Base-by-base conservation (phyloP, 140 eudicot species). In the Oenanthe javanica region DNA sequence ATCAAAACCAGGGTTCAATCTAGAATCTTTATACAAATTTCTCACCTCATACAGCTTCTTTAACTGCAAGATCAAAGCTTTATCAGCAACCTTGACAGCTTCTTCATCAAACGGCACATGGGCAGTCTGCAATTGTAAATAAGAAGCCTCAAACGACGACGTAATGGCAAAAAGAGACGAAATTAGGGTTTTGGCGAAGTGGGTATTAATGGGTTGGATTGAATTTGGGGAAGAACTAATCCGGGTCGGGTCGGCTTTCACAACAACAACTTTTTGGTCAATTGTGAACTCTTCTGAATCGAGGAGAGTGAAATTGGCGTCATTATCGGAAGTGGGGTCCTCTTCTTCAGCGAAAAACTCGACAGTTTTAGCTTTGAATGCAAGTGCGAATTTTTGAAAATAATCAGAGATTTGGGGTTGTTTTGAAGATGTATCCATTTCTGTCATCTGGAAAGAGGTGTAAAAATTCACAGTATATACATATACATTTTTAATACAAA, bases 391-490 rank as follows among this genome's bases (percentile, higher is more conserved):
- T 82, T 95, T 95, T 79, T 87, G 90, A 72, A 92, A 92, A 96
- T 92, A 92, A 18, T 92, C 93, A 48, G 99, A 90, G 89, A 95
- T 87, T 87, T 90, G 99, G n/a, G 96, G 97, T 51, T 90, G 92
- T 78, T 87, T 86, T 15, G 93, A 18, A 18, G 85, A 72, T 13
- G 87, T 70, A 15, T 86, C 97, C 84, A 91, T 85, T 83, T 88
- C 96, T 83, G 87, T 80, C 89, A 87, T 82, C 43, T 80, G 5
- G 46, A n/a, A 54, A 77, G 36, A 74, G 19, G 0, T 21, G 16
- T 4, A 23, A 23, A 47, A 4, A 10, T 0, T 75, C 55, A 75
- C 5, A 21, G 27, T 12, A 73, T 42, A 45, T 74, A 47, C 51
- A 21, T 36, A 36, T 36, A 36, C 40, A 36, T 36, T 74, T 1